phyloP scores from a whole-genome alignment of 2,329 filamentous ascomycete genomes.

The Lecanicillium sp. region DNA sequence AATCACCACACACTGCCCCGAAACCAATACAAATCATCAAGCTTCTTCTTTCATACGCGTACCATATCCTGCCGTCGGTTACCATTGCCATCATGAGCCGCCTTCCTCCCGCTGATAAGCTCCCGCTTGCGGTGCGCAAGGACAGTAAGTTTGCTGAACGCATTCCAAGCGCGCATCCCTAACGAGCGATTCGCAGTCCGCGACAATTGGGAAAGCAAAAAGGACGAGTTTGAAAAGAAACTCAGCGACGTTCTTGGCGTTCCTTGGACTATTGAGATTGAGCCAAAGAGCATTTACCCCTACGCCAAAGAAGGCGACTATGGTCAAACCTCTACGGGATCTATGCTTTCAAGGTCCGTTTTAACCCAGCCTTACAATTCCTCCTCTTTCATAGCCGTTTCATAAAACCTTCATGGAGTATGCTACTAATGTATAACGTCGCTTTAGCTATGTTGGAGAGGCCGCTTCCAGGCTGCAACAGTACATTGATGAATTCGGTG shows the following conservation, averaged over 20 bases:
- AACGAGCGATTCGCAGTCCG: slow-evolving; percentile 33
- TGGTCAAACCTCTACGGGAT: slow-evolving; percentile 33
- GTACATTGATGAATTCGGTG: slow-evolving; percentile 27
- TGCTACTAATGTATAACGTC: background rate
- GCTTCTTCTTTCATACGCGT: background rate
- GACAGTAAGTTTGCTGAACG: slow-evolving; percentile 29
- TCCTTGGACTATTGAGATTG: slow-evolving; percentile 42
- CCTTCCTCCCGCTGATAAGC: slow-evolving; percentile 39
- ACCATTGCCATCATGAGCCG: slow-evolving; percentile 8
- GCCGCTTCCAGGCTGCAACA: slow-evolving; percentile 32
- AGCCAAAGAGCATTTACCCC: slow-evolving; percentile 37
- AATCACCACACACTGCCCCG: no score
- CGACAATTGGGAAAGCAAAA: slow-evolving; percentile 43
- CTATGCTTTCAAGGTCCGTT: slow-evolving; percentile 24
- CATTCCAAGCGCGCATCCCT: background rate
- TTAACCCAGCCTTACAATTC: no score
- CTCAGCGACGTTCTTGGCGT: slow-evolving; percentile 37
- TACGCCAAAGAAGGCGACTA: slow-evolving; percentile 34
- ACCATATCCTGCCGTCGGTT: no score
- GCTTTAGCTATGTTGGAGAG: slow-evolving; percentile 34
- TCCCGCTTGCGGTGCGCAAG: slow-evolving; percentile 43
- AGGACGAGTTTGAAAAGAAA: slow-evolving; percentile 32
- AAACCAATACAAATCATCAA: no score
- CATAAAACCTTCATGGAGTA: background rate
- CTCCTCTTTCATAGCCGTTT: no score